Percentiles rank a stretch among this genome's conserved stretches.
These are phyloP conservation scores for Otatea glauca DNA, from an alignment of 176 grass and related monocot species.

Conservation along the genomic window DNA sequence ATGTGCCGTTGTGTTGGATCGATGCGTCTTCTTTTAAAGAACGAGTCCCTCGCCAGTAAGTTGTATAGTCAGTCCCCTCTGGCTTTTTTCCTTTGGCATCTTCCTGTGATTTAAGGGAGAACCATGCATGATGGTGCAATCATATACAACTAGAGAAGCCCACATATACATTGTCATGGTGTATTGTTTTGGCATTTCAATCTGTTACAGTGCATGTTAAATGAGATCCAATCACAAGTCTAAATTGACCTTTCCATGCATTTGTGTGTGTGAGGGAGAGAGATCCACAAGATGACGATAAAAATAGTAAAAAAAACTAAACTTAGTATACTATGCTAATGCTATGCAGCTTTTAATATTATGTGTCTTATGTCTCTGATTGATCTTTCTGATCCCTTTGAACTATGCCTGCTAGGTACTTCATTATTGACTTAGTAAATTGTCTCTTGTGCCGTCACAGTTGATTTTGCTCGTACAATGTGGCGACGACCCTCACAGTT, in stretches of 20 bases:
- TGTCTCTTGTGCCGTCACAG: background rate
- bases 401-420: conserved; percentile 25
- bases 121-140: background rate
- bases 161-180: background rate
- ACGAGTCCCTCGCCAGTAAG: background rate
- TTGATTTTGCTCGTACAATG: background rate
- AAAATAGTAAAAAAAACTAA: background rate
- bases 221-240: background rate
- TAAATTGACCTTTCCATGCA: background rate
- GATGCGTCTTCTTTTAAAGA: background rate
- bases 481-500: background rate
- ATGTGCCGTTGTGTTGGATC: background rate
- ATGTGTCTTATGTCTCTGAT: background rate
- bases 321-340: background rate
- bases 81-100: background rate
- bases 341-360: background rate
- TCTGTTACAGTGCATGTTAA: background rate
- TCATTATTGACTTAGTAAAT: conserved; percentile 22
- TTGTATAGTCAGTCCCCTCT: background rate
- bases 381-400: conserved; percentile 4
- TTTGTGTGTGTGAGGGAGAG: background rate
- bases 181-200: background rate
- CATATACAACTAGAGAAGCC: background rate
- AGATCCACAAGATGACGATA: background rate
- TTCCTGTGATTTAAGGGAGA: background rate